These are phyloP conservation scores for Lagerstroemia speciosa DNA, from an alignment of 345 rosid genomes.

Conservation along the genomic window DNA sequence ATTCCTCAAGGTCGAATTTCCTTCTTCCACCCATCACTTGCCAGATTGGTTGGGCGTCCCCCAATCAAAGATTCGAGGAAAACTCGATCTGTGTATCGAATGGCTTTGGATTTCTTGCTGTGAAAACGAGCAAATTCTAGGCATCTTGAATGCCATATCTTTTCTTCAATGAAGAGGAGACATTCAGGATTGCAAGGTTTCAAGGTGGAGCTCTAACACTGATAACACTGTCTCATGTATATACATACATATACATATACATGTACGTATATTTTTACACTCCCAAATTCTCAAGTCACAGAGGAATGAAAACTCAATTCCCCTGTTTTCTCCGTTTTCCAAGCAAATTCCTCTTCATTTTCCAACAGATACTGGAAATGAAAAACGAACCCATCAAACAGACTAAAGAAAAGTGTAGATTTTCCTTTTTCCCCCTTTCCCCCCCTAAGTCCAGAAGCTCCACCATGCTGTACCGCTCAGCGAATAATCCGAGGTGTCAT, in stretches of 20 bases:
- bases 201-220: background rate
- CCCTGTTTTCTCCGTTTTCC: background rate
- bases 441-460: slow-evolving; percentile 51
- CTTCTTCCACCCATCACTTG: no score
- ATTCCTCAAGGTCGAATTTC: no score
- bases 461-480: slow-evolving; percentile 35
- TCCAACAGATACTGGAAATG: background rate
- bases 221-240: background rate
- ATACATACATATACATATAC: no score
- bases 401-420: background rate
- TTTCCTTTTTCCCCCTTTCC: background rate
- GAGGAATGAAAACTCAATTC: background rate
- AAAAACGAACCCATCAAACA: background rate
- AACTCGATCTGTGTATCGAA: background rate
- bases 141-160: no score
- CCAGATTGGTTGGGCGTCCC: no score
- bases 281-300: background rate
- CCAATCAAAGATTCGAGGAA: background rate
- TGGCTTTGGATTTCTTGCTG: background rate
- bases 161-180: no score
- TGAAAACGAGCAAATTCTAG: background rate
- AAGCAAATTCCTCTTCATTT: background rate
- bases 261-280: background rate
- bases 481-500: slow-evolving; percentile 34
- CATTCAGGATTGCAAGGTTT: background rate